Conservation (phyloP, 108 stramenopile genomes). For the Epithemia pelagica region DNA sequence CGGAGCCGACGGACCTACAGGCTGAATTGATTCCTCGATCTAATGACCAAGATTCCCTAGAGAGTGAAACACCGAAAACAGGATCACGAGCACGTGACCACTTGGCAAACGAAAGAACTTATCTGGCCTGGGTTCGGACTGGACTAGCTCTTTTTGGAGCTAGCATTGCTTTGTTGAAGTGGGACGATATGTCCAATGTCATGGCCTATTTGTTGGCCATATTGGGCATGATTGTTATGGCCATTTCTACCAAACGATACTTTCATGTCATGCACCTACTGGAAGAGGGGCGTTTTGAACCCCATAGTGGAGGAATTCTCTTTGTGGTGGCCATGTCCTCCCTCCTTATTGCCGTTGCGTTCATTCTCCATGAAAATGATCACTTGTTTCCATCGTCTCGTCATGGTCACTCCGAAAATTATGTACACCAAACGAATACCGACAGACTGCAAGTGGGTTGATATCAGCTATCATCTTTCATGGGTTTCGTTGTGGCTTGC, state of each 20-base stretch:
- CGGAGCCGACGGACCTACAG: no score
- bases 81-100: constrained; percentile 36
- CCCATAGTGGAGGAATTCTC: neutral
- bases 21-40: no score
- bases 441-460: no score
- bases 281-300: neutral
- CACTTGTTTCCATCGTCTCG: no score
- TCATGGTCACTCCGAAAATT: no score
- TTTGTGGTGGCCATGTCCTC: neutral
- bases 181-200: neutral
- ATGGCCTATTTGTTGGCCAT: neutral
- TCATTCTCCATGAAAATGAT: neutral
- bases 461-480: no score
- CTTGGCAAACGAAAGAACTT: constrained; percentile 34
- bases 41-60: no score
- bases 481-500: no score
- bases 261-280: neutral
- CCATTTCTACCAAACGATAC: neutral
- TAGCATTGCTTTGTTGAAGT: constrained; percentile 20
- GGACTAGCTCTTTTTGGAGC: constrained; percentile 35
- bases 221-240: neutral
- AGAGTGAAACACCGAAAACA: no score
- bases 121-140: constrained; percentile 31
- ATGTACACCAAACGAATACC: no score
- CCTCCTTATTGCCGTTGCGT: neutral